phyloP scores from a whole-genome alignment of 495 filamentous ascomycete species.

The Stereocaulon alpinum region DNA sequence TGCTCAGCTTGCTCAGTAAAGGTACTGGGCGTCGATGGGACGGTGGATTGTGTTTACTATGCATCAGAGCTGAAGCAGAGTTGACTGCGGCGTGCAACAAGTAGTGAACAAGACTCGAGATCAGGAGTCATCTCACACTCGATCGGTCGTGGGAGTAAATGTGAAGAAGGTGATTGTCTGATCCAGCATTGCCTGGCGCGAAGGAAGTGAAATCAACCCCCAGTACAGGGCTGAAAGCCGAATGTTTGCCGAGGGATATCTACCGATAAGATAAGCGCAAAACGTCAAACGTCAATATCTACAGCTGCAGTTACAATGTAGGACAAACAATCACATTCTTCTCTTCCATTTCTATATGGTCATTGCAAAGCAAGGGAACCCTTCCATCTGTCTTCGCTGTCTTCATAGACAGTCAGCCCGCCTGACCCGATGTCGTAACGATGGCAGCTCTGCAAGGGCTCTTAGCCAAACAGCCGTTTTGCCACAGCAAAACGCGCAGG shows the following conservation, averaged over 20 bases:
- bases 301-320: not conserved
- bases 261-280: constrained; percentile 3
- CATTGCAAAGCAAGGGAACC: not conserved
- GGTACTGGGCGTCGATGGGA: constrained; percentile 4
- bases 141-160: not conserved
- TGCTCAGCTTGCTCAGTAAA: constrained; percentile 5
- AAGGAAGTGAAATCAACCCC: constrained; percentile 4
- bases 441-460: not conserved
- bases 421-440: not conserved
- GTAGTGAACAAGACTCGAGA: not conserved
- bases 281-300: not conserved
- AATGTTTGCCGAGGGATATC: constrained; percentile 3
- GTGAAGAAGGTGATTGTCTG: not conserved
- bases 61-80: not conserved
- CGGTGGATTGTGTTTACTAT: not conserved
- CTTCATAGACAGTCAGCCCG: not conserved
- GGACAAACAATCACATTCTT: not conserved
- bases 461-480: constrained; percentile 5
- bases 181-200: not conserved
- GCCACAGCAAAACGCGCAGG: constrained; percentile 9
- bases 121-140: not conserved
- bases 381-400: constrained; percentile 3
- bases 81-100: not conserved
- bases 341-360: not conserved
- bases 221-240: constrained; percentile 7